phyloP scores from a whole-genome alignment of 1,284 basidiomycete species.

The Melampsora larici-populina region DNA sequence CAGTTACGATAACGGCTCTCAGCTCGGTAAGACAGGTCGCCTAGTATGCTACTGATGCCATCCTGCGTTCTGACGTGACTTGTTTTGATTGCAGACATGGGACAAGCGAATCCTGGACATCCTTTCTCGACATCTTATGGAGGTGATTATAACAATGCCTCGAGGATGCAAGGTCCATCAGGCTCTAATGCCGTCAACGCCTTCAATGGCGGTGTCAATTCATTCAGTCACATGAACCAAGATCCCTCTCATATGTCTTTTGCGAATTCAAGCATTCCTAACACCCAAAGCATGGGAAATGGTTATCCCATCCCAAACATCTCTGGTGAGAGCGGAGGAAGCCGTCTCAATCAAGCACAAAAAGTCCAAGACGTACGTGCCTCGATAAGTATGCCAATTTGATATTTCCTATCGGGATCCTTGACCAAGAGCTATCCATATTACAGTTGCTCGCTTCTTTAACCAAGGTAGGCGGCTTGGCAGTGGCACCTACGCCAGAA shows the following conservation, averaged over 20 bases:
- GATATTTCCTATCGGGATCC: neutral
- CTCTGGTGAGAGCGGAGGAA: constrained; percentile 58
- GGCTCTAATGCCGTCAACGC: too few species aligned
- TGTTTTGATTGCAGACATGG: too few species aligned
- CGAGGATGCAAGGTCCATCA: too few species aligned
- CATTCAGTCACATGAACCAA: constrained; percentile 51
- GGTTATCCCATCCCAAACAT: constrained; percentile 50
- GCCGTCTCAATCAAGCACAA: constrained; percentile 73
- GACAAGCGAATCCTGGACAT: too few species aligned
- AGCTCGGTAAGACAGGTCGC: too few species aligned
- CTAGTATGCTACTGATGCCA: too few species aligned
- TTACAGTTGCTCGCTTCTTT: constrained; percentile 66
- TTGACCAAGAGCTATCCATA: constrained; percentile 16
- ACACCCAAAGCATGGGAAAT: constrained; percentile 21
- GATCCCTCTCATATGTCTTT: constrained; percentile 57
- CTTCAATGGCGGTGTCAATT: too few species aligned
- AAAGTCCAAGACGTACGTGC: constrained; percentile 67
- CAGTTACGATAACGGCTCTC: too few species aligned
- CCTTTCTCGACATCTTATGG: too few species aligned
- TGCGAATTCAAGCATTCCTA: constrained; percentile 54
- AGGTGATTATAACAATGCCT: too few species aligned
- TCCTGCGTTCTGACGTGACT: too few species aligned
- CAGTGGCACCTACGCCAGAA: constrained; percentile 20
- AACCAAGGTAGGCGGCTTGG: constrained; percentile 62
- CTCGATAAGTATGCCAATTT: neutral